Base-by-base conservation (phyloP, 2,329 filamentous ascomycete species). In the Colletotrichum gloeosporioides region DNA sequence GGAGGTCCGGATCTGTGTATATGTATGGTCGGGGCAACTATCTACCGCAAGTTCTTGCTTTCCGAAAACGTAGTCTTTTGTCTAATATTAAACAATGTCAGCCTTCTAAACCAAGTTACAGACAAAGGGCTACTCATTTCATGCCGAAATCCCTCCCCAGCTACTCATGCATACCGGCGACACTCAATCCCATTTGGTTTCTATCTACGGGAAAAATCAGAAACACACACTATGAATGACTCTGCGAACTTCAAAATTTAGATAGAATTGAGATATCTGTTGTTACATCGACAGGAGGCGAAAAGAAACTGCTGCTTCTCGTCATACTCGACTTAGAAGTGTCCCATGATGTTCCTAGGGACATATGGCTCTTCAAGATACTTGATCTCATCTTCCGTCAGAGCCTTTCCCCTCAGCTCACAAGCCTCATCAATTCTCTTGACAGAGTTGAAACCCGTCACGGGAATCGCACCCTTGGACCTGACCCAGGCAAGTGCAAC, bases 281-380 rank as follows among this genome's bases (percentile, higher is more conserved):
- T 49, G 44, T 13, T 22, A 49, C n/a, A 49, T 49, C 22, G n/a
- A 10, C 44, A 49, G 6, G 44, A 9, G n/a, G 7, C 44, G 0
- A 22, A 49, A 22, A 49, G 44, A 49, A n/a, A 49, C 18, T 49
- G 44, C 22, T 22, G 18, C n/a, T 10, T 3, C 44, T 49, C n/a
- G 0, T n/a, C 13, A 10, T 49, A 49, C 8, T 18, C 44, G n/a
- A 49, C n/a, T 49, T 80, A 84, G 8, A 55, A 25, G 57, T 78
- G 78, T 4, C 83, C 83, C 9, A 77, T 34, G 31, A 83, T 68
- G 12, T 75, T 73, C 57, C 63, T 77, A 0, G 77, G 63, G 4
- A 72, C 25, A 4, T 78, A 78, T 5, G 75, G 71, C 29, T 77
- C 77, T 12, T 78, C 77, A 0, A 78, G 57, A 32, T 75, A 75